Conservation (phyloP, 352 stramenopile genomes). For the Phytophthora cactorum region DNA sequence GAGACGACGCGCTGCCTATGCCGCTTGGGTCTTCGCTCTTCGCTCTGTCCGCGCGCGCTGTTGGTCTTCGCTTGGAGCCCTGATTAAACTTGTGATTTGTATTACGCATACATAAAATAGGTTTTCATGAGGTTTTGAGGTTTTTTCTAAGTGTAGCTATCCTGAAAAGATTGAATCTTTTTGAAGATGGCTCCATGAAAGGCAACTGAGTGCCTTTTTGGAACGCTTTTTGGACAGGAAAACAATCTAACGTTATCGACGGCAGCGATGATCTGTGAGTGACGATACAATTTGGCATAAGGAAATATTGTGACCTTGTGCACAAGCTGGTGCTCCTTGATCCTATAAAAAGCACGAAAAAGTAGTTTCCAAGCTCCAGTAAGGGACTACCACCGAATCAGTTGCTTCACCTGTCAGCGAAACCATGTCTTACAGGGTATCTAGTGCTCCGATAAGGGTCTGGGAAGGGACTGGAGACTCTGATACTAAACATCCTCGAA, state of each 20-base stretch:
- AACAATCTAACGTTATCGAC: too few relatives aligned
- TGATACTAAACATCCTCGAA: not conserved
- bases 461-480: not conserved
- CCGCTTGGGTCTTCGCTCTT: slow-evolving; percentile 39
- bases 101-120: not conserved
- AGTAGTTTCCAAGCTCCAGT: slow-evolving; percentile 3
- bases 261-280: too few relatives aligned
- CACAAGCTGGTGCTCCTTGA: not conserved
- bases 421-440: slow-evolving; percentile 2
- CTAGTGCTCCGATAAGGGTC: not conserved
- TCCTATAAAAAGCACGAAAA: slow-evolving; percentile 1
- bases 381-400: too few relatives aligned
- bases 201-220: too few relatives aligned
- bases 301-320: too few relatives aligned
- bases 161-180: not conserved
- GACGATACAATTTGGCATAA: too few relatives aligned
- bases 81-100: slow-evolving; percentile 36
- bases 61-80: slow-evolving; percentile 34
- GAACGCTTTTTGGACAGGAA: too few relatives aligned
- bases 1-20: slow-evolving; percentile 34
- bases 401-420: not conserved
- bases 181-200: slow-evolving; percentile 1
- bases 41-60: slow-evolving; percentile 32
- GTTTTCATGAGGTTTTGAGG: slow-evolving; percentile 3
- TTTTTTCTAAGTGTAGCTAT: not conserved